Percentiles rank a stretch among this genome's conserved stretches.
These are phyloP conservation scores for Ocimum tenuiflorum DNA, from an alignment of 257 asterid genomes.

Conservation along the genomic window DNA sequence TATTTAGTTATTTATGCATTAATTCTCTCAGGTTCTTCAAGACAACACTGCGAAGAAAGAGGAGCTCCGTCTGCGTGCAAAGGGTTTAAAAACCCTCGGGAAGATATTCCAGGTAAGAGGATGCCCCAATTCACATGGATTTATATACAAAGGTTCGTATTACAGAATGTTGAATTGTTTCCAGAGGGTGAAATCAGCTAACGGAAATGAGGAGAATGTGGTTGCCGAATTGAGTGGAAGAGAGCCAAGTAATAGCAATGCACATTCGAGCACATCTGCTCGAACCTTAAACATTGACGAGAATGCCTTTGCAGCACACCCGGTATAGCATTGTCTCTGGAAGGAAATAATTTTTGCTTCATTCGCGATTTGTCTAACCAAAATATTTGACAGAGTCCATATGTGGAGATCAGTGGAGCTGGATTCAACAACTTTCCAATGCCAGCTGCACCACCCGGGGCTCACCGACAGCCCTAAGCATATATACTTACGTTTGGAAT, in stretches of 20 bases:
- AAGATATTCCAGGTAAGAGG: conserved; percentile 69
- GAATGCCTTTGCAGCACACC: conserved; percentile 26
- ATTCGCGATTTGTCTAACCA: conserved; percentile 1
- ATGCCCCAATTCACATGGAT: conserved; percentile 5
- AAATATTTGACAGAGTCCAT: conserved; percentile 61
- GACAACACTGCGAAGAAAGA: conserved; percentile 80
- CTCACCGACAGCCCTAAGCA: conserved; percentile 50
- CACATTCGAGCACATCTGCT: conserved; percentile 41
- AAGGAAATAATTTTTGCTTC: no score
- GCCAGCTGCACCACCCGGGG: conserved; percentile 96
- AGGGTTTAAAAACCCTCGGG: conserved; percentile 93
- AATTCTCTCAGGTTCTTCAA: conserved; percentile 61
- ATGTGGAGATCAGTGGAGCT: conserved; percentile 64
- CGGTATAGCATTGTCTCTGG: conserved; percentile 40
- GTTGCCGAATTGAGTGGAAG: conserved; percentile 40
- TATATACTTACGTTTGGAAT: conserved; percentile 13
- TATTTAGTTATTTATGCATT: conserved; percentile 3
- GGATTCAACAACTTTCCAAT: conserved; percentile 52
- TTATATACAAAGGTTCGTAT: no score
- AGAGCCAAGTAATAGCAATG: conserved; percentile 34
- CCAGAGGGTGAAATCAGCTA: conserved; percentile 67
- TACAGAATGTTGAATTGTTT: conserved; percentile 15
- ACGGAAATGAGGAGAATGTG: conserved; percentile 44
- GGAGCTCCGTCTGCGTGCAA: conserved; percentile 86
- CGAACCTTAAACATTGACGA: conserved; percentile 41